Base-by-base conservation (phyloP, 139 green algal genomes). In the Chlorella sp. region DNA sequence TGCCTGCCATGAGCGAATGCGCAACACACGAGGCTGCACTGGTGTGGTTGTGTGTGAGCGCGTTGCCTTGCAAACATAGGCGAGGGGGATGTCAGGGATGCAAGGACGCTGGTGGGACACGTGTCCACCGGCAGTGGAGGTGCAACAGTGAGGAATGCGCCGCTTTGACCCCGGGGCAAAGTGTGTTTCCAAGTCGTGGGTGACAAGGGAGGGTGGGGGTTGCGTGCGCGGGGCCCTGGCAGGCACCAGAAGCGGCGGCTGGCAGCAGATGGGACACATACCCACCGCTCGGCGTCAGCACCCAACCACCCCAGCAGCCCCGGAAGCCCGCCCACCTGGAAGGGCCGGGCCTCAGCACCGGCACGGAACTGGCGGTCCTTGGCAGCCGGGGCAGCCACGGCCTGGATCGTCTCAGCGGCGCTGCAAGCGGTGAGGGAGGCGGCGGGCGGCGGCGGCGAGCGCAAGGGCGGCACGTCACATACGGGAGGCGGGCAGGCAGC, bases 331-430 rank as follows among this genome's bases (percentile, higher is more conserved):
- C 30, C 0, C 53, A 89, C 89, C 89, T 93, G 88, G 73, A 95
- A 95, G 3, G 88, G 79, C 40, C 93, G 90, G n/a, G 90, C 93
- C 81, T 95, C 91, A 26, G 93, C 91, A 34, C 90, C 90, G 16
- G 30, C 15, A 34, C 92, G 89, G 69, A 93, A 93, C 37, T 81
- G 36, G 19, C 85, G 69, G 30, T 66, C 81, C 88, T 78, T 83
- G 30, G 83, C 48, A 22, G 40, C 86, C 0, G 85, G 71, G 42
- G 42, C 36, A 21, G 69, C 83, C 64, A 79, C 83, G 12, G 84
- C 84, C 16, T 68, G 64, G 9, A 42, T 19, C 0, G 24, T 42
- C 66, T 82, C 85, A n/a, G n/a, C n/a, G 22, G 42, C 64, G 71
- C 84, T 42, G 60, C 81, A 86, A 39, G 61, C 19, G 57, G n/a